These are phyloP conservation scores for Colletotrichum neosansevieriae DNA, from an alignment of 2,329 filamentous ascomycete species.

Conservation along the genomic window DNA sequence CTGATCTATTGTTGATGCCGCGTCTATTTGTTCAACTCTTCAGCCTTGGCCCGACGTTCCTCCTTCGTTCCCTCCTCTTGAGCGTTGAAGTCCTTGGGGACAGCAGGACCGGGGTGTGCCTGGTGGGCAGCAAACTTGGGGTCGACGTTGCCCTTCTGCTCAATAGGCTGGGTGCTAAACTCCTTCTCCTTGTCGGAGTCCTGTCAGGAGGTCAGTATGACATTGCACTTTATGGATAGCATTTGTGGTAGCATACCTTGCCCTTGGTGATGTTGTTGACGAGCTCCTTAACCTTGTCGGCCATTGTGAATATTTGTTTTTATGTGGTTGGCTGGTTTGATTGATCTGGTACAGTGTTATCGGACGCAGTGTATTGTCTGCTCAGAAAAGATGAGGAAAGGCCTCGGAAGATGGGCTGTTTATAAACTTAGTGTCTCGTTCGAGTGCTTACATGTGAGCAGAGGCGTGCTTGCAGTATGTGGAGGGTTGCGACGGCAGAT, in stretches of 20 bases:
- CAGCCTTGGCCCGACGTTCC: conserved; percentile 73
- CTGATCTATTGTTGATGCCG: neutral
- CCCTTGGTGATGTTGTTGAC: conserved; percentile 40
- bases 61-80: conserved; percentile 74
- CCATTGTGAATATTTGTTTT: conserved; percentile 28
- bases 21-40: conserved; percentile 72
- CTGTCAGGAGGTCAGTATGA: conserved; percentile 20
- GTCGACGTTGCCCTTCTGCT: conserved; percentile 52
- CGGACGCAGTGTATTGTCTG: neutral
- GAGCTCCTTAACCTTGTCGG: conserved; percentile 42
- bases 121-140: conserved; percentile 64
- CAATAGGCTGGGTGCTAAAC: conserved; percentile 60
- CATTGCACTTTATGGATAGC: no score
- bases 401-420: conserved; percentile 16
- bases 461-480: conserved; percentile 18
- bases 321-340: neutral
- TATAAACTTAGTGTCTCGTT: conserved; percentile 27
- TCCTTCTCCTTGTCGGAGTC: conserved; percentile 54
- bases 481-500: conserved; percentile 37
- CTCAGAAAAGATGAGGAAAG: neutral
- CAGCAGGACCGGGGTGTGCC: conserved; percentile 69
- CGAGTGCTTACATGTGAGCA: conserved; percentile 36
- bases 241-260: conserved; percentile 23
- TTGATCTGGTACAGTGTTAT: no score
- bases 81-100: conserved; percentile 65